A percentile compares a stretch with the other conserved stretches of the same genome.
Conservation (phyloP, 2,329 filamentous ascomycete genomes). For the Hirsutella minnesotensis region DNA sequence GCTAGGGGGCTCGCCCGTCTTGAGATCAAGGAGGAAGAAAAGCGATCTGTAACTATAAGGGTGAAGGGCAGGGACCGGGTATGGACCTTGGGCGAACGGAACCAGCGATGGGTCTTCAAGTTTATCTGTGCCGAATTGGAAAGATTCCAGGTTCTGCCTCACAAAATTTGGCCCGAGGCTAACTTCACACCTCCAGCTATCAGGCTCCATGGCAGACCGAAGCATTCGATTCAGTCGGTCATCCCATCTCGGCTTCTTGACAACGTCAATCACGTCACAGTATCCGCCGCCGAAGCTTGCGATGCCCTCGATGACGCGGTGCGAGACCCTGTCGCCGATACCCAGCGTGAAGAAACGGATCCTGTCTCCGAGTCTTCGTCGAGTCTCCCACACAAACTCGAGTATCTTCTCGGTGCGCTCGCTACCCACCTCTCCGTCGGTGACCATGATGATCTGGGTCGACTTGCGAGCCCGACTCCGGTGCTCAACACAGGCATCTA, state of each 20-base stretch:
- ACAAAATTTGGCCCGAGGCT: neutral
- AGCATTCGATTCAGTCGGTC: neutral
- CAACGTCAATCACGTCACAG: neutral
- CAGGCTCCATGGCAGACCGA: neutral
- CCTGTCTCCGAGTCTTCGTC: neutral
- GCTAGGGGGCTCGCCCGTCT: neutral
- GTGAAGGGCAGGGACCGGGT: neutral
- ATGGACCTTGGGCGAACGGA: neutral
- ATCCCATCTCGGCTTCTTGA: neutral
- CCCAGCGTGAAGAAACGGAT: neutral
- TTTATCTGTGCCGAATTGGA: neutral
- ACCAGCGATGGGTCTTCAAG: neutral
- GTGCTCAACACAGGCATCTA: neutral
- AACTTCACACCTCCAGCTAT: slow-evolving; percentile 1
- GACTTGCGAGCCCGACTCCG: neutral
- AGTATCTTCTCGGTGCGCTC: neutral
- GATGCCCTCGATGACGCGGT: neutral
- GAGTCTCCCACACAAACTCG: neutral
- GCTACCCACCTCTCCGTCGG: neutral
- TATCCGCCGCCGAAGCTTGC: neutral
- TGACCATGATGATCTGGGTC: neutral
- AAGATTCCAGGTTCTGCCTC: neutral
- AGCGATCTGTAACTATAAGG: neutral
- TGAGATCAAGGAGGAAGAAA: neutral
- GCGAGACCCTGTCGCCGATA: neutral